These are phyloP conservation scores for Bothriochloa decipiens DNA, from an alignment of 176 grass and related monocot species.

Conservation along the genomic window DNA sequence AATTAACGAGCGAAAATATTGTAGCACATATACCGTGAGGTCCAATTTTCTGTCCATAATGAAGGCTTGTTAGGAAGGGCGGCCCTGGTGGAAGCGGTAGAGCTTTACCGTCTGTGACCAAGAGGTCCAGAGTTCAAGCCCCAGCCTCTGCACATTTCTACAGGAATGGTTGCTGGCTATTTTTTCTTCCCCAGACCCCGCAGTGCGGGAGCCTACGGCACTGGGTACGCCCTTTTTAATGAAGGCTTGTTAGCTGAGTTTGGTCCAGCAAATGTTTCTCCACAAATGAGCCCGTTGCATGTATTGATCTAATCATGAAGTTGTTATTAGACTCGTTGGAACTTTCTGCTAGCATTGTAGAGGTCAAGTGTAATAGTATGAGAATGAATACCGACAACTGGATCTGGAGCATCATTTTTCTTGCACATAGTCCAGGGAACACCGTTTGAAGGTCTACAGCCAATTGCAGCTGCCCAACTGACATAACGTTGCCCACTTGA, in stretches of 20 bases:
- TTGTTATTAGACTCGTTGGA: constrained; percentile 26
- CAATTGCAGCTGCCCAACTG: constrained; percentile 80
- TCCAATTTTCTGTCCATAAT: constrained; percentile 97
- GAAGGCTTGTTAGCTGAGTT: constrained; percentile 83
- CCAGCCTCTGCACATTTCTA: too few relatives aligned
- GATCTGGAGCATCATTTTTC: constrained; percentile 88
- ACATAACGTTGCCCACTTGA: constrained; percentile 67
- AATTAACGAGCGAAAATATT: neutral
- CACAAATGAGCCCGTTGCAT: constrained; percentile 80
- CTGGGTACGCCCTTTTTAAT: too few relatives aligned
- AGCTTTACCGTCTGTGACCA: too few relatives aligned
- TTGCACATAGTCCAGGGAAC: constrained; percentile 99
- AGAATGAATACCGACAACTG: constrained; percentile 60
- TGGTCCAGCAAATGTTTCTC: constrained; percentile 79
- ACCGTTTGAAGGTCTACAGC: constrained; percentile 68
- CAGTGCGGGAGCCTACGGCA: too few relatives aligned
- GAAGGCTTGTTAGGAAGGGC: constrained; percentile 50
- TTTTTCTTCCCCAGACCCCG: too few relatives aligned
- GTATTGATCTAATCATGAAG: constrained; percentile 73
- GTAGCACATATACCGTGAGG: constrained; percentile 49
- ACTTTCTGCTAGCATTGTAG: constrained; percentile 10
- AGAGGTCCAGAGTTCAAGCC: too few relatives aligned
- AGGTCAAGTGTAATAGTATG: constrained; percentile 11
- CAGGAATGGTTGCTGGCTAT: too few relatives aligned
- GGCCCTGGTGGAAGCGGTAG: too few relatives aligned